phyloP scores from a whole-genome alignment of 106 monocot species.

The Gastrodia elata region DNA sequence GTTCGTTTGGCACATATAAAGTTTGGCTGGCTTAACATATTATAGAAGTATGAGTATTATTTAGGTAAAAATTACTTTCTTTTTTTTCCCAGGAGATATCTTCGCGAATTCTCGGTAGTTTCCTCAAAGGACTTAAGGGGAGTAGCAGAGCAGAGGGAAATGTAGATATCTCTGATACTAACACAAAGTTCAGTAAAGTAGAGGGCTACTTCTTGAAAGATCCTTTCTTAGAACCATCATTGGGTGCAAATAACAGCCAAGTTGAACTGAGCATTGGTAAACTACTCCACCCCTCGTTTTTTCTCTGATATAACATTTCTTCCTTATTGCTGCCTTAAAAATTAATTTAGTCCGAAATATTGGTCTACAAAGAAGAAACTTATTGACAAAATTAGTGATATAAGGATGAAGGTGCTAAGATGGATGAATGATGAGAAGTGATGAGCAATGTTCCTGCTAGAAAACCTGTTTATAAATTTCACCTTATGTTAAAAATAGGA shows the following conservation, averaged over 20 bases:
- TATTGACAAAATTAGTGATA: too few species aligned
- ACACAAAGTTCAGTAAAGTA: slow-evolving; percentile 21
- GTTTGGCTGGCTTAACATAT: too few species aligned
- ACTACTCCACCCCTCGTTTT: slow-evolving; percentile 8
- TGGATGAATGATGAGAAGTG: too few species aligned
- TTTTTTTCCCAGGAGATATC: slow-evolving; percentile 31
- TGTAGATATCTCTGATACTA: slow-evolving; percentile 15
- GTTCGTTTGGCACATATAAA: not conserved
- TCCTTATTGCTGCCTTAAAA: too few species aligned
- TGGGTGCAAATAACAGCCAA: slow-evolving; percentile 3
- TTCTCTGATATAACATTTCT: too few species aligned
- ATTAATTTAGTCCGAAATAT: too few species aligned
- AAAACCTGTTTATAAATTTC: too few species aligned
- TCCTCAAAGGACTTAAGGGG: slow-evolving; percentile 77
- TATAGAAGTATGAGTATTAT: too few species aligned
- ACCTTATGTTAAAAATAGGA: too few species aligned
- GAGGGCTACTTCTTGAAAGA: slow-evolving; percentile 57
- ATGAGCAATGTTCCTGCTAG: too few species aligned
- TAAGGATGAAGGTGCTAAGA: too few species aligned
- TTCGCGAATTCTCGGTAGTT: slow-evolving; percentile 54
- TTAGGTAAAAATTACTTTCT: slow-evolving; percentile 11
- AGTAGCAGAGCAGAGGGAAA: slow-evolving; percentile 30
- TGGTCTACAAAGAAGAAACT: too few species aligned
- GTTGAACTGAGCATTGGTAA: slow-evolving; percentile 68
- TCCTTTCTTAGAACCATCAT: slow-evolving; percentile 29